Base-by-base conservation (phyloP, 2,329 filamentous ascomycete species). In the Paecilomyces sp. region DNA sequence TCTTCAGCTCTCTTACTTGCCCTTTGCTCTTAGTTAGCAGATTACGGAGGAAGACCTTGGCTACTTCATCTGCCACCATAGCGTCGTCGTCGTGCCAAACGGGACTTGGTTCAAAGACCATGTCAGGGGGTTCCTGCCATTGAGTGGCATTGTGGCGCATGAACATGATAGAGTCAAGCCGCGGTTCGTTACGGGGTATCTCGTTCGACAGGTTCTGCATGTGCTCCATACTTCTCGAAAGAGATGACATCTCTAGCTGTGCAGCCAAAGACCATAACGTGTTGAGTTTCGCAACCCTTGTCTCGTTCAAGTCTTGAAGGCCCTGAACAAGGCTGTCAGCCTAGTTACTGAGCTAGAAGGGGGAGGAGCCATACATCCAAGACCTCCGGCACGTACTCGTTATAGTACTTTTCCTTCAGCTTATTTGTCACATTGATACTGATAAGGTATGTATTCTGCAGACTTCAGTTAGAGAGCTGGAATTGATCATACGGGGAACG, bases 151-250 rank as follows among this genome's bases (percentile, higher is more conserved):
- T 99, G 79, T 99, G 94, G 62, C 89, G 88, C 60, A 96, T 87
- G 74, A 97, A 99, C 94, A 99, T 99, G 83, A 96, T 91, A 22
- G 92, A 96, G 75, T 99, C 95, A 50, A 99, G 83, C 54, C 89
- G 83, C 9, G 94, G 94, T 62, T 89, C 84, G 71, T 99, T 99
- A 60, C 93, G 85, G 12, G 88, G 85, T 56, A 99, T 94, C 71
- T 97, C 93, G 60, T 85, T 82, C 4, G 86, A 80, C 11, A 97
- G 83, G 65, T 89, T 87, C 31, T 88, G 82, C 65, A 96, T 80
- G 62, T 91, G 84, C 47, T 85, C 84, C 3, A 84, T 85, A 70
- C 91, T 92, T 65, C 88, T 85, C 61, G 86, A 83, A 55, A 97
- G 79, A 71, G 91, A 89, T n/a, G 81, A 79, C n/a, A 83, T 85